Base-by-base conservation (phyloP, 139 green algal species). In the Spirogloea muscicola region DNA sequence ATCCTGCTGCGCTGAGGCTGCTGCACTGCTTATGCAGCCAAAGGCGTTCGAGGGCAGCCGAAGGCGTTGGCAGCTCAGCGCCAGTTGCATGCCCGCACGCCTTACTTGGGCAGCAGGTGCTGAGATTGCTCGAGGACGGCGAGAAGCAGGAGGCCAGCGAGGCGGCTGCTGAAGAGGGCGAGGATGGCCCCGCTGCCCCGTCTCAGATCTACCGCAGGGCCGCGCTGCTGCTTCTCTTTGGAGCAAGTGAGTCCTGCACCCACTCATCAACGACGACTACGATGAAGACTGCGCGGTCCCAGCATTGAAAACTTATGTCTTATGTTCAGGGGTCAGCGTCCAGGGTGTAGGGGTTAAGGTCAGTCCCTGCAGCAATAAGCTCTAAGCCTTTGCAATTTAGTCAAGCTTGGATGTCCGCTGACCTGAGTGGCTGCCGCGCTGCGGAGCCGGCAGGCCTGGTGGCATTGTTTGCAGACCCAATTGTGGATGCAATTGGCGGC, bases 401-500 rank as follows among this genome's bases (percentile, higher is more conserved):
- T n/a, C n/a, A n/a, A n/a, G 55, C 29, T 64, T 64, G 55, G 9
- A 64, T 13, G 10, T 40, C 13, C 3, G 29, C 29, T 40, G 36
- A 41, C 31, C 43, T 77, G 59, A 38, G 71, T 3, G 25, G 42
- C 7, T 7, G 79, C n/a, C 42, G 71, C 4, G 42, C 82, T 21
- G 34, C 46, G 9, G 31, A 21, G 1, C 72, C 72, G 6, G 68
- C 63, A 4, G 27, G 57, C 27, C 58, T 84, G 31, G 68, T 82
- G 13, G 39, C 41, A 0, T 16, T 79, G 5, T 84, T 84, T 43
- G 72, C 78, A 5, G 78, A 84, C 52, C 76, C 80, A 0, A 9
- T 89, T 39, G 84, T 88, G 2, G 58, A 58, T 49, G 80, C 85
- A 13, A 80, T 91, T 55, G 74, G 49, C 16, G 46, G 55, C 72